phyloP scores from a whole-genome alignment of 306 rosid genomes.

The Cicer pinnatifidum region DNA sequence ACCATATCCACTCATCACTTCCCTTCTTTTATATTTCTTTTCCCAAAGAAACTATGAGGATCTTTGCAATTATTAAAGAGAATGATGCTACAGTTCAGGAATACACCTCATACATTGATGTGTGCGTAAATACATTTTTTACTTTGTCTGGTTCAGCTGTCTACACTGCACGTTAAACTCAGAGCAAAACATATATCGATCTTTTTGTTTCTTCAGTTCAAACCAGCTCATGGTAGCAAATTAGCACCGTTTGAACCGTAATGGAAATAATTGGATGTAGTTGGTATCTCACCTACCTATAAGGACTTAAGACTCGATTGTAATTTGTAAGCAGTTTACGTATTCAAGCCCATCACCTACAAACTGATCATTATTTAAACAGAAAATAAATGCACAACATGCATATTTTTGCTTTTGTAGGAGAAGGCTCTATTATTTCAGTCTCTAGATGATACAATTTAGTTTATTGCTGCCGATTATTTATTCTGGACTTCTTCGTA shows the following conservation, averaged over 20 bases:
- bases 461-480: constrained; percentile 5
- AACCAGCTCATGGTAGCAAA: constrained; percentile 12
- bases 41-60: constrained; percentile 16
- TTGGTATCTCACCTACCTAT: not conserved
- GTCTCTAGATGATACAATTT: constrained; percentile 9
- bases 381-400: constrained; percentile 14
- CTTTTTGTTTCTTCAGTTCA: not conserved
- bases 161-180: constrained; percentile 13
- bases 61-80: constrained; percentile 13
- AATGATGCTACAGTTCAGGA: constrained; percentile 16
- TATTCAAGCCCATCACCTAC: not conserved
- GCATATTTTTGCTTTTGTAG: not conserved
- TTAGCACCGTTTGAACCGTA: constrained; percentile 1
- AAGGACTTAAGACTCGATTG: not conserved
- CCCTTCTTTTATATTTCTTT: constrained; percentile 6
- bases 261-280: not conserved
- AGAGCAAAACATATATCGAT: not conserved
- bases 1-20: not conserved
- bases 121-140: not conserved
- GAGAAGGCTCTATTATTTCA: constrained; percentile 2
- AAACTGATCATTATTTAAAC: constrained; percentile 23
- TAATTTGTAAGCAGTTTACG: not conserved
- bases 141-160: constrained; percentile 2
- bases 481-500: not conserved
- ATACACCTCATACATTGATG: not conserved